Conservation (phyloP, 2,329 filamentous ascomycete genomes). For the Mariannaea sp. region DNA sequence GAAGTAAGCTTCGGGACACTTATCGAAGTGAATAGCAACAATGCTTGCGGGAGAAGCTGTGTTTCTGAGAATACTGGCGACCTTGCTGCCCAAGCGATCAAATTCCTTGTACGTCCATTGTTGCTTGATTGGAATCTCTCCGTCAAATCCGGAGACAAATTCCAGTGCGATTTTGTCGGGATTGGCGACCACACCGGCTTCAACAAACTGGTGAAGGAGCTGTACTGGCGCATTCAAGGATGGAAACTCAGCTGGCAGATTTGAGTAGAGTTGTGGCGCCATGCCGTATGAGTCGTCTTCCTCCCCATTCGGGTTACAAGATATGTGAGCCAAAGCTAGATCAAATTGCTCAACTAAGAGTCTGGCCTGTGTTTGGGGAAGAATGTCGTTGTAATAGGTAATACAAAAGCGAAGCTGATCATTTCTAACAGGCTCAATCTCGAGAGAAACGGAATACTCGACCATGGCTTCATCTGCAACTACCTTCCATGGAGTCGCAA, state of each 20-base stretch:
- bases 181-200: constrained; percentile 58
- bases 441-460: constrained; percentile 81
- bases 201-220: constrained; percentile 80
- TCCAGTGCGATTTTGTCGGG: constrained; percentile 73
- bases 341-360: constrained; percentile 76
- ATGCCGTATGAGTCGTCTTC: constrained; percentile 46
- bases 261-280: constrained; percentile 59
- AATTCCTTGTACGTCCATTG: constrained; percentile 79
- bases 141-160: constrained; percentile 66
- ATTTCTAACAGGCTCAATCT: constrained; percentile 64
- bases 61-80: constrained; percentile 67
- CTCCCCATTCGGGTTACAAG: constrained; percentile 52
- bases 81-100: constrained; percentile 70
- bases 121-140: constrained; percentile 50
- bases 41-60: constrained; percentile 62
- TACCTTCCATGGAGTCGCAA: constrained; percentile 59
- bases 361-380: constrained; percentile 71
- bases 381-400: constrained; percentile 65
- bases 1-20: constrained; percentile 83
- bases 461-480: constrained; percentile 69
- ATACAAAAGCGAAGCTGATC: constrained; percentile 64
- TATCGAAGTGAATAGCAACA: constrained; percentile 80
- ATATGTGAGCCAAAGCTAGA: constrained; percentile 62
- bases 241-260: constrained; percentile 64
- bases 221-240: constrained; percentile 61